Evolutionary conservation across 495 filamentous ascomycete species (phyloP), one percentile per base, ranked within the genome.

Genomic region (Letharia lupina): DNA sequence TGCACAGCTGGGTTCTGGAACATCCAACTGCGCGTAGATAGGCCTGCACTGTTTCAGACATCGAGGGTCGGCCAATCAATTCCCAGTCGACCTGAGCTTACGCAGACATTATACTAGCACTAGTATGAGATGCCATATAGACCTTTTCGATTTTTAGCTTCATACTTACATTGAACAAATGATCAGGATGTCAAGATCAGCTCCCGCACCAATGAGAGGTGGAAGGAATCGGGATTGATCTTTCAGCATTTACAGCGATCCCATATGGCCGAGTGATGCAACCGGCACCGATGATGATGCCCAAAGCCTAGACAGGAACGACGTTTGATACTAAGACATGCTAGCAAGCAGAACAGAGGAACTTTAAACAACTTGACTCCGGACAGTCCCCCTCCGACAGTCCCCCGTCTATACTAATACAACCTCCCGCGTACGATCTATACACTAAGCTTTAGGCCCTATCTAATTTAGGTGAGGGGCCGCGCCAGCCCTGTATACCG

Each of bases 1-100:
- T 33, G 28, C 31, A 56, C 13, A 18, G 23, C 23, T 28, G 23
- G 23, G 23, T 28, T 8, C 28, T 56, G 31, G 31, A 35, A 35
- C 28, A 6, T 12, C 52, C 6, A 56, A 16, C 0, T 56, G 52
- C 52, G 52, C 52, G 28, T 56, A 35, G 16, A 56, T 56, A 35
- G 31, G 16, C 52, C 28, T 56, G 52, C 28, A 35, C 18, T 56
- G 52, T 56, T 56, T 56, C 52, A 56, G 52, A 56, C 52, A 13
- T 56, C 12, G 31, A 56, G 28, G 35, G 52, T 15, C 10, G 52
- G 31, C 52, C 52, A 15, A 56, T 35, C 52, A 18, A 1, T n/a
- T 33, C 28, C 48, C 12, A 54, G 1, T 31, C 23, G 23, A 10
- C 31, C 28, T 54, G 28, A 9, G 8, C 23, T 23, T 23, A 23